Base-by-base conservation (phyloP, 495 filamentous ascomycete species). In the Pyronema omphalodes region DNA sequence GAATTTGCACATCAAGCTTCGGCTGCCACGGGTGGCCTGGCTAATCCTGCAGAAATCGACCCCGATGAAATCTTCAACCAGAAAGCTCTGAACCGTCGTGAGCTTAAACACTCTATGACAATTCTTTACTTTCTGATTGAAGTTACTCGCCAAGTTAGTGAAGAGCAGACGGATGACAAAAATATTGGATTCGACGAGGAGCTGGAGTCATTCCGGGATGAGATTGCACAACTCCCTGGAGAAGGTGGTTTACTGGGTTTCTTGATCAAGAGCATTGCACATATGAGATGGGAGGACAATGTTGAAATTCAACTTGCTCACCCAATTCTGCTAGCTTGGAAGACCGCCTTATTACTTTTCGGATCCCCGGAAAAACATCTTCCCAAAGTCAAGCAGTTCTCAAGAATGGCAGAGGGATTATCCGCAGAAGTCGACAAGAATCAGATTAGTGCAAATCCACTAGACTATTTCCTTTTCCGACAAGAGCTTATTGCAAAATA, bases 401-500 rank as follows among this genome's bases (percentile, higher is more conserved):
- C 79, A 6, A 71, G 69, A 41, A 73, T 81, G 54, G 64, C 61
- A 7, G 57, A 59, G 5, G 57, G 65, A 12, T 57, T 70, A 18
- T 58, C 58, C 37, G 53, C 56, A 0, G 65, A 69, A 33, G 62
- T 62, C n/a, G 69, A 73, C 35, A 75, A 73, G 55, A 69, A 67
- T 67, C 68, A 86, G 37, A 86, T 98, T 53, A 93, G 81, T 1
- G 88, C 91, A 5, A 94, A 88, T 8, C 91, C 93, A 9, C 72
- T 98, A 8, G 93, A 98, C 62, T 98, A 98, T 62, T 89, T 96
- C 64, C 73, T 86, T 9, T 98, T 98, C 64, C 80, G 93, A 23
- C 89, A 96, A 66, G 91, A 98, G 67, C 87, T 98, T 58, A 93
- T 81, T n/a, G 96, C 91, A 0, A 98, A 98, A 70, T 98, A 98